These are phyloP conservation scores for Santalum album DNA, from an alignment of 164 flowering plant species.

Conservation along the genomic window DNA sequence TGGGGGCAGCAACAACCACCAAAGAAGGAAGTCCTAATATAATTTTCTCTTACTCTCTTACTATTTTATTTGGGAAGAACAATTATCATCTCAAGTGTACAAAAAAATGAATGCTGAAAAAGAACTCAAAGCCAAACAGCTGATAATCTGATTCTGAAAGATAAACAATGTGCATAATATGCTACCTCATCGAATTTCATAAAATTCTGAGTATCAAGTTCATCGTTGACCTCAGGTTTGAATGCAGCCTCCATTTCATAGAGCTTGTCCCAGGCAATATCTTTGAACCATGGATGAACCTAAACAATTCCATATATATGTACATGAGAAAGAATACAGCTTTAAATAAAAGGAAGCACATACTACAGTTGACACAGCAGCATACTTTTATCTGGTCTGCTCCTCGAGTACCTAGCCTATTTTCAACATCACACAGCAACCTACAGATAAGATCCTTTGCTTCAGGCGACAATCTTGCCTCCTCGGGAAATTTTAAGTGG, in stretches of 20 bases:
- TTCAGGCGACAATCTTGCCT: conserved; percentile 66
- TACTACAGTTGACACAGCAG: not conserved
- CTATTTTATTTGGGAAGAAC: not conserved
- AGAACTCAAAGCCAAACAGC: no score
- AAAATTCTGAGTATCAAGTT: conserved; percentile 93
- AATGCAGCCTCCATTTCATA: conserved; percentile 92
- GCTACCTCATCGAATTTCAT: conserved; percentile 87
- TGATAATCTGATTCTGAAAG: no score
- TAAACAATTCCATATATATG: conserved; percentile 21
- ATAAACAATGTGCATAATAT: not conserved
- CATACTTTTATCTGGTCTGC: conserved; percentile 72
- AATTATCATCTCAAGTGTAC: no score
- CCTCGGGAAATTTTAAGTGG: conserved; percentile 86
- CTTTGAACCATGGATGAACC: conserved; percentile 99
- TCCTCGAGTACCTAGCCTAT: conserved; percentile 78
- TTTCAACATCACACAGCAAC: conserved; percentile 63
- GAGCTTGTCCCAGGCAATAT: conserved; percentile 69
- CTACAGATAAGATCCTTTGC: conserved; percentile 77
- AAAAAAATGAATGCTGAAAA: no score
- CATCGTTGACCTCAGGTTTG: conserved; percentile 85
- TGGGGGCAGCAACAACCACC: not conserved
- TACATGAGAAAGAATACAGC: conserved; percentile 16
- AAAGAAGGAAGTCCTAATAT: not conserved
- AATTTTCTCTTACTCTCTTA: no score
- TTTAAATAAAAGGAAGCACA: conserved; percentile 14